These are phyloP conservation scores for Pelargonium fulgidum DNA, from an alignment of 441 rosid genomes.

Conservation along the genomic window DNA sequence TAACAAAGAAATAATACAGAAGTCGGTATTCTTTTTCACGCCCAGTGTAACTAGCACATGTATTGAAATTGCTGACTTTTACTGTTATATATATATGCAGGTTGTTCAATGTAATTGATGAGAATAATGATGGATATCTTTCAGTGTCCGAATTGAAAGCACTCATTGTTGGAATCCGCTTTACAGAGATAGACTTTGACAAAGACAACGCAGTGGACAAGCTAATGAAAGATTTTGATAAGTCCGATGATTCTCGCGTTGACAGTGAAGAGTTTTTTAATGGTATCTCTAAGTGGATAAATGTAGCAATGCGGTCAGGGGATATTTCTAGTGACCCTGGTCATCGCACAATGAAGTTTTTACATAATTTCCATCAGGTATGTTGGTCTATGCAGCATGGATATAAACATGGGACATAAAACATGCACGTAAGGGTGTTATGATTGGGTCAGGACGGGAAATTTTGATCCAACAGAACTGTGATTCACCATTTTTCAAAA, in stretches of 20 bases:
- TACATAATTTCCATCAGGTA: slow-evolving; percentile 54
- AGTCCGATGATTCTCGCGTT: slow-evolving; percentile 38
- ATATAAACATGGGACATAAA: no score
- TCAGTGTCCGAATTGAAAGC: slow-evolving; percentile 73
- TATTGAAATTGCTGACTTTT: slow-evolving; percentile 11
- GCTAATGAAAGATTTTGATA: slow-evolving; percentile 66
- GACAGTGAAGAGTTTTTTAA: slow-evolving; percentile 41
- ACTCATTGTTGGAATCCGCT: slow-evolving; percentile 66
- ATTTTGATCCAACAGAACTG: no score
- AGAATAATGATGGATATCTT: slow-evolving; percentile 43
- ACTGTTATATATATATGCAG: slow-evolving; percentile 33
- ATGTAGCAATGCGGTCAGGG: slow-evolving; percentile 40
- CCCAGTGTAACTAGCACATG: not conserved
- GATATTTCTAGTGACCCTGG: slow-evolving; percentile 35
- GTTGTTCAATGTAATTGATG: slow-evolving; percentile 66
- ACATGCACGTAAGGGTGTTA: no score
- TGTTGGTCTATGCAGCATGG: slow-evolving; percentile 17
- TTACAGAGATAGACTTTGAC: slow-evolving; percentile 72
- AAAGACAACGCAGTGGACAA: slow-evolving; percentile 54
- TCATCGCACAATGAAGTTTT: slow-evolving; percentile 40
- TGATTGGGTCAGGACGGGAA: no score
- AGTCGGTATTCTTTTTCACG: slow-evolving; percentile 35
- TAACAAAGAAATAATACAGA: slow-evolving; percentile 34
- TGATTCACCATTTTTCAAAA: no score
- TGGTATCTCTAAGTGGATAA: slow-evolving; percentile 62